Evolutionary conservation across 768 basidiomycete genomes (phyloP), one percentile per base, ranked within the genome.

Genomic region (Hericium alpestre): DNA sequence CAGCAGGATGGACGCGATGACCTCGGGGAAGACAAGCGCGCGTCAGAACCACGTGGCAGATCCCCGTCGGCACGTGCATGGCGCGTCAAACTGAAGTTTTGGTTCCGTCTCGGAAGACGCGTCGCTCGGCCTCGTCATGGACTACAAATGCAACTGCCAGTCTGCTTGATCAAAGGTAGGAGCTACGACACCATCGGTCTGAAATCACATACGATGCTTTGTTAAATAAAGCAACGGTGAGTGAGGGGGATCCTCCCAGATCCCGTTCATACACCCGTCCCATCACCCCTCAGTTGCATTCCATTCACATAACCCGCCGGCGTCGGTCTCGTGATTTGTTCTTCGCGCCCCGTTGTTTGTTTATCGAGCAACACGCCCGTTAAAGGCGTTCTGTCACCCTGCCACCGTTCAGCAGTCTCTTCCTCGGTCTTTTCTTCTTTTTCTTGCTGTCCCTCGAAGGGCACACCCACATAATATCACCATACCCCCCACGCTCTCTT

Each of bases 401-500:
- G 50, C 25, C 7, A 32, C 46, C n/a, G 41, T 22, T 37, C 51
- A 13, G 41, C 46, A 43, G 16, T 12, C 59, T 51, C 60, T 54
- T 57, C 55, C 56, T 32, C 32, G 56, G 61, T 56, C 61, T 58
- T 57, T 64, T 65, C 55, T 55, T 61, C 57, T 61, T 58, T 58
- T 58, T 63, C 58, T 59, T 61, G 60, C 64, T 66, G 64, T 65
- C 67, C 71, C 70, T 71, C 68, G 70, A 71, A 62, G 70, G 71
- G 60, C 64, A 62, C 59, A 66, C 62, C 55, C 63, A 55, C 61
- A 64, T 61, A 64, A 62, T 66, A 66, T 66, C 68, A 65, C 66
- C 68, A 72, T 68, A 64, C 65, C 58, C 65, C 55, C 43, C 60
- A 61, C 69, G 55, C 69, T 67, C 68, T 65, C 69, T 69, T 66